Base-by-base conservation (phyloP, 345 rosid species). In the Lumnitzera littorea region DNA sequence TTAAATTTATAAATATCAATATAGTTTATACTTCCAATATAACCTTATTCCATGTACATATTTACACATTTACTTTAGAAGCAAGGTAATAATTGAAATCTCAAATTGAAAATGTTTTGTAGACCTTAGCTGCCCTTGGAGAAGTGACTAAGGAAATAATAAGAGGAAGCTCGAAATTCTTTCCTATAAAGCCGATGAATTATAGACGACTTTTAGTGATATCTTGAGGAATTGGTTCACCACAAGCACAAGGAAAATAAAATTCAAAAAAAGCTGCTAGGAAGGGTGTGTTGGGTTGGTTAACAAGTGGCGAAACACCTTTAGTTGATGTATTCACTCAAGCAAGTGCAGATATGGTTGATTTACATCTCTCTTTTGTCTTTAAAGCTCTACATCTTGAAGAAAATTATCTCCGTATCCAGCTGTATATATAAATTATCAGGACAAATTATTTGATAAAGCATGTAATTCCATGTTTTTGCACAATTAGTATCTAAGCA, bases 41-140 rank as follows among this genome's bases (percentile, higher is more conserved):
- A 20, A 20, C 20, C 20, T 20, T 20, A 20, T 20, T 20, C 20
- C 20, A 20, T 20, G 20, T 20, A 20, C 20, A 20, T 20, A 0
- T 20, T 20, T 20, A 20, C 20, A 20, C 7, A 36, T 36, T 5
- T 14, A 0, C 1, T 50, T 14, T 2, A 10, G 20, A 20, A 1
- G 20, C 20, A 20, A 20, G 20, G 20, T 20, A 20, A 20, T 20
- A 20, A 20, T 20, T 20, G 20, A 20, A 20, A 20, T 20, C 20
- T 20, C 20, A 0, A 20, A 20, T 20, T 24, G 15, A 54, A 23
- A 23, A 23, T 10, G 8, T 23, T 12, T 31, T 50, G 41, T 53
- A 81, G 86, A 76, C 85, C 17, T 36, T 73, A 55, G 57, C 79
- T 43, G 78, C 95, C 1, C 66, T 82, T 25, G 71, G 72, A 24